These are phyloP conservation scores for Tetragonia tetragonoides DNA, from an alignment of 148 eudicot genomes.

Conservation along the genomic window DNA sequence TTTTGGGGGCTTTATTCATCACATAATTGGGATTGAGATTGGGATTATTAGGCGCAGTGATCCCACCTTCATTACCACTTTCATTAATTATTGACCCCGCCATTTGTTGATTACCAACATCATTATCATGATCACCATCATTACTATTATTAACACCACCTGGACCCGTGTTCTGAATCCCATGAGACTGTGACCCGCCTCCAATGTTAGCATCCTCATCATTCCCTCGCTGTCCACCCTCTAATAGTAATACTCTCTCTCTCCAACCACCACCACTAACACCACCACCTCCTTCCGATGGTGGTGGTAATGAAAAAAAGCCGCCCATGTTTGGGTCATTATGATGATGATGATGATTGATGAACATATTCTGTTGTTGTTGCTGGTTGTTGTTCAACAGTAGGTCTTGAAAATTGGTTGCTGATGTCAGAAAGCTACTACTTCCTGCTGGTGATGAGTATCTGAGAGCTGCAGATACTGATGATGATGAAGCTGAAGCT, in stretches of 20 bases:
- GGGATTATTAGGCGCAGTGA: neutral
- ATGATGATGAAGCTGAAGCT: neutral
- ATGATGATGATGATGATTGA: neutral
- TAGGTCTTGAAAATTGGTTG: constrained; percentile 8
- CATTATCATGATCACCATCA: constrained; percentile 4
- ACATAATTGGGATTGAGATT: constrained; percentile 17
- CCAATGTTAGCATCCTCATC: neutral
- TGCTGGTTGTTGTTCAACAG: constrained; percentile 5
- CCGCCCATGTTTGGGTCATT: no score
- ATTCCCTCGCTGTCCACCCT: neutral
- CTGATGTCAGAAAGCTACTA: neutral
- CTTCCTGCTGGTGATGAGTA: neutral
- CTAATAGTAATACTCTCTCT: no score
- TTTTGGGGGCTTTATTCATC: neutral
- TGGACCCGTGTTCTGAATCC: no score
- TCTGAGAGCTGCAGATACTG: neutral
- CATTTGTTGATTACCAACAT: constrained; percentile 18
- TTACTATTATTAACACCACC: neutral
- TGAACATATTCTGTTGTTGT: constrained; percentile 1
- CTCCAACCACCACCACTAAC: constrained; percentile 21
- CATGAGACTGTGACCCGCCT: no score
- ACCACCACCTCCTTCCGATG: constrained; percentile 1
- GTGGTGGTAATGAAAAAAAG: no score
- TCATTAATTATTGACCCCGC: no score
- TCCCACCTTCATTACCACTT: constrained; percentile 16